Evolutionary conservation across 768 basidiomycete species (phyloP).

Genomic region (Leccinum pellstonianum): DNA sequence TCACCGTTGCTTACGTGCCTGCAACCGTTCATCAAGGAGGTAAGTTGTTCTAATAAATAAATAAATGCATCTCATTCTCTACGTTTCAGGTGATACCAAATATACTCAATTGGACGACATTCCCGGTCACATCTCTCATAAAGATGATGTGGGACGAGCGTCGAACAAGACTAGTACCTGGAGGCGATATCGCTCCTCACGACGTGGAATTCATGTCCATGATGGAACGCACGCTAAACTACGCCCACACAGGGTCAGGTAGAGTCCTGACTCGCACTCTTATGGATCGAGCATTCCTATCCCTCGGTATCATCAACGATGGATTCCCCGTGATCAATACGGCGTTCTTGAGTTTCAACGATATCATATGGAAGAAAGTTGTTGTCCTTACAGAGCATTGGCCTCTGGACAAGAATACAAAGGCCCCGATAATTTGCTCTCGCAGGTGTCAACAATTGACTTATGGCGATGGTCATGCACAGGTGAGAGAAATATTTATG

Average conservation of each 20-base stretch:
- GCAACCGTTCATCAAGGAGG: neutral
- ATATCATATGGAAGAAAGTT: neutral
- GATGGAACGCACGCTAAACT: conserved; percentile 4
- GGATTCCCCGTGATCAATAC: neutral
- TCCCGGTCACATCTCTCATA: neutral
- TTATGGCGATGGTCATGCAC: neutral
- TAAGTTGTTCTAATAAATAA: neutral
- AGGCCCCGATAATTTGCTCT: neutral
- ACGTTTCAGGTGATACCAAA: conserved; percentile 1
- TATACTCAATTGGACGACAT: conserved; percentile 3
- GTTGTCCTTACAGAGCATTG: neutral
- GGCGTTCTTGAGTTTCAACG: neutral
- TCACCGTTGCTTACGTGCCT: neutral
- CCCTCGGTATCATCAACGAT: neutral
- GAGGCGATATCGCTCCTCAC: neutral
- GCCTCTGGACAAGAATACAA: neutral
- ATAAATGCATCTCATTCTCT: too few species aligned
- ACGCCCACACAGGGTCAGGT: neutral
- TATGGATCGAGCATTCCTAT: neutral
- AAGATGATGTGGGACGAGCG: neutral
- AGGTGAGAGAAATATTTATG: neutral
- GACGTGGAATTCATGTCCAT: conserved; percentile 11
- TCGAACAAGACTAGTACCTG: neutral
- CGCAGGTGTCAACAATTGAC: neutral
- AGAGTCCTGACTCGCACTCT: neutral